These are phyloP conservation scores for Cairneyella variabilis DNA, from an alignment of 495 filamentous ascomycete species.

Conservation along the genomic window DNA sequence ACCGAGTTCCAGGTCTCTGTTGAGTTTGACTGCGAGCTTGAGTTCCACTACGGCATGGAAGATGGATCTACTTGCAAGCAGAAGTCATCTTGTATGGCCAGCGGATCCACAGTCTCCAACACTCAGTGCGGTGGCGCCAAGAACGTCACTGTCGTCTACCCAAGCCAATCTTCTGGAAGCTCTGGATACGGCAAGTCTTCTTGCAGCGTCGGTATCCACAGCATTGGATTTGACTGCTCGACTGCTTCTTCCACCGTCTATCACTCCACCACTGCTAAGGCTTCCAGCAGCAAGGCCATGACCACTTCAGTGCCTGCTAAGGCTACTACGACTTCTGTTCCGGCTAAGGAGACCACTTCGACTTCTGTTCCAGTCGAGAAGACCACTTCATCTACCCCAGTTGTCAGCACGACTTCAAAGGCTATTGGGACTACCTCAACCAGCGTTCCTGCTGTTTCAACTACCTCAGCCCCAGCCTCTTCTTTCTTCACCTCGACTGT, in stretches of 20 bases:
- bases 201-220: slow-evolving; percentile 73
- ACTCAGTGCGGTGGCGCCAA: slow-evolving; percentile 88
- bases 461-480: slow-evolving; percentile 24
- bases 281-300: slow-evolving; percentile 19
- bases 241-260: slow-evolving; percentile 34
- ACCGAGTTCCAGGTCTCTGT: slow-evolving; percentile 65
- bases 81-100: slow-evolving; percentile 56
- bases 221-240: slow-evolving; percentile 76
- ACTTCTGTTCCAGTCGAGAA: neutral
- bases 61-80: slow-evolving; percentile 77
- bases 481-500: slow-evolving; percentile 1
- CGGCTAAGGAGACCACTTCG: neutral
- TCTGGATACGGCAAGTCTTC: slow-evolving; percentile 36
- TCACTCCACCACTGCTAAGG: slow-evolving; percentile 24
- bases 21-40: slow-evolving; percentile 68
- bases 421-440: slow-evolving; percentile 15
- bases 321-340: neutral
- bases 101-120: slow-evolving; percentile 68
- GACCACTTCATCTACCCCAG: slow-evolving; percentile 16
- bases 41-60: slow-evolving; percentile 81
- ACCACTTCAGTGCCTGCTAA: slow-evolving; percentile 18
- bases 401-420: slow-evolving; percentile 2
- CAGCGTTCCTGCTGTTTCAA: slow-evolving; percentile 29
- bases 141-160: slow-evolving; percentile 71
- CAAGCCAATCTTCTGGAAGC: slow-evolving; percentile 46